A percentile compares a stretch with the other conserved stretches of the same genome.
phyloP scores from a whole-genome alignment of 2,329 filamentous ascomycete species.

The Colletotrichum eremochloae region DNA sequence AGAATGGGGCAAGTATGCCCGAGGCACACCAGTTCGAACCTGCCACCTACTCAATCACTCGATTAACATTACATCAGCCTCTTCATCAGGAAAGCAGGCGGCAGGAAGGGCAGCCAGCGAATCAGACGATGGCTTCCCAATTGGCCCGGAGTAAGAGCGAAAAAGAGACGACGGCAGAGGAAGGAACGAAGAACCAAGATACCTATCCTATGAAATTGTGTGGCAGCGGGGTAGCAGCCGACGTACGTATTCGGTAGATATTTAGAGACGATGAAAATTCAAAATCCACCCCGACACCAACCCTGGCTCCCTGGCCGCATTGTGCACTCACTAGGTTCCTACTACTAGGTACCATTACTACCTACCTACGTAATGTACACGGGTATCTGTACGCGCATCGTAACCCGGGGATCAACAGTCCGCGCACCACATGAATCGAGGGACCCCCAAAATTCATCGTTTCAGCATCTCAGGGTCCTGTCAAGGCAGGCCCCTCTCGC shows the following conservation, averaged over 20 bases:
- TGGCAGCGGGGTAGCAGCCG: too few species aligned
- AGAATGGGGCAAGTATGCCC: constrained; percentile 1
- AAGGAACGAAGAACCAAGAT: background rate
- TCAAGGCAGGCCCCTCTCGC: constrained; percentile 11
- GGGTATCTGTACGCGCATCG: background rate
- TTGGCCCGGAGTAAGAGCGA: background rate
- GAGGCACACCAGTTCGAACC: background rate
- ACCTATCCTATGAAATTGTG: background rate
- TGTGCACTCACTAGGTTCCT: too few species aligned
- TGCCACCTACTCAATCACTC: background rate
- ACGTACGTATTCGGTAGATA: too few species aligned
- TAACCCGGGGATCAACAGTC: background rate
- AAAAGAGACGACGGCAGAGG: background rate
- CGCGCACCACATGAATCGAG: constrained; percentile 20
- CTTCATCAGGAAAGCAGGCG: background rate
- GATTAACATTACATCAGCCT: background rate
- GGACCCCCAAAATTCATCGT: constrained; percentile 26
- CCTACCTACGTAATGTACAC: too few species aligned
- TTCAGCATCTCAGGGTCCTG: constrained; percentile 41
- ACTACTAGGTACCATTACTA: too few species aligned
- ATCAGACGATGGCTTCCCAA: background rate
- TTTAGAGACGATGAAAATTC: background rate
- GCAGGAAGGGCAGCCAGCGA: background rate
- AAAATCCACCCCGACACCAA: background rate
- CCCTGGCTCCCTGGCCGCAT: background rate